Conservation (phyloP, 331 rosid genomes). For the Arachis monticola region DNA sequence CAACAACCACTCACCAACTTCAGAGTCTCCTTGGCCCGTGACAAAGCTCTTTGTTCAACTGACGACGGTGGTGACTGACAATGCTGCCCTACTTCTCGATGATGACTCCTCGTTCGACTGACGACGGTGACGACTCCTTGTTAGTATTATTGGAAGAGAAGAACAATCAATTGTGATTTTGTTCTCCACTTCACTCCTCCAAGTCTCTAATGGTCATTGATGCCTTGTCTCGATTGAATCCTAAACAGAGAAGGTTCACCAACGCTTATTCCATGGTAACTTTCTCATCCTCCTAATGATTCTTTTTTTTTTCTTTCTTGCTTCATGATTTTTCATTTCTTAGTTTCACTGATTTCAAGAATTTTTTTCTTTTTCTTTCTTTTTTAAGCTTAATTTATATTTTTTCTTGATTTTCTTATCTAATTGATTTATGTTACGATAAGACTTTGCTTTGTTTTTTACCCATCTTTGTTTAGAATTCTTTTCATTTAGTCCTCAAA, state of each 20-base stretch:
- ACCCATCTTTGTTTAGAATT: neutral
- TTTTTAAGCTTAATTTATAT: too few species aligned
- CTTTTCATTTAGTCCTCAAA: neutral
- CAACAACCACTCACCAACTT: too few species aligned
- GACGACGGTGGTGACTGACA: too few species aligned
- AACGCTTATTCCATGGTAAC: conserved; percentile 52
- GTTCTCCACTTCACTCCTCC: neutral
- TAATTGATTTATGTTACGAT: conserved; percentile 27
- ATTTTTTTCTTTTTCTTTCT: too few species aligned
- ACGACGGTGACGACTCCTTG: too few species aligned
- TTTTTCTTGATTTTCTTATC: neutral
- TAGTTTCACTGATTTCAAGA: neutral
- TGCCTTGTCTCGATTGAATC: conserved; percentile 39
- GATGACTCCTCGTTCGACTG: too few species aligned
- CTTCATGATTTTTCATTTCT: neutral
- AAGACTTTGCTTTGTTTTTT: conserved; percentile 39
- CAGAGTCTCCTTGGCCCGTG: too few species aligned
- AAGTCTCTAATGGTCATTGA: conserved; percentile 58
- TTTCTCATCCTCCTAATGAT: conserved; percentile 54
- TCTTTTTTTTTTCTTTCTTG: neutral
- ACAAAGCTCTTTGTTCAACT: too few species aligned
- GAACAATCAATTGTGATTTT: neutral
- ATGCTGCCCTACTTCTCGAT: too few species aligned
- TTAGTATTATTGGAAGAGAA: too few species aligned
- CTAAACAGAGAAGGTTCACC: conserved; percentile 60